These are phyloP conservation scores for Fraxinus sp. DNA, from an alignment of 305 asterid genomes.

Conservation along the genomic window DNA sequence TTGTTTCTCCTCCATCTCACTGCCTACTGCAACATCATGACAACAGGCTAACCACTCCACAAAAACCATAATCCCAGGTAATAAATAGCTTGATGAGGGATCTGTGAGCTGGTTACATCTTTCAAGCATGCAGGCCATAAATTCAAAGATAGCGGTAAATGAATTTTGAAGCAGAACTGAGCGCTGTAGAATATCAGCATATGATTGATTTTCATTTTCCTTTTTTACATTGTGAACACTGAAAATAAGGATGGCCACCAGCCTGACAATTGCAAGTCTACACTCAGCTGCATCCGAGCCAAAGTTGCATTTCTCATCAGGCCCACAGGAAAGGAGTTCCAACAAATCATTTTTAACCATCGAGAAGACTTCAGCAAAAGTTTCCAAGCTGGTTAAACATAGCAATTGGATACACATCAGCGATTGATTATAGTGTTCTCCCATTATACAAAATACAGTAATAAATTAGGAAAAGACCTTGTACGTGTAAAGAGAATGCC, in stretches of 20 bases:
- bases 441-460: not conserved
- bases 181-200: slow-evolving; percentile 92
- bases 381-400: slow-evolving; percentile 70
- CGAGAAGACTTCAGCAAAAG: slow-evolving; percentile 70
- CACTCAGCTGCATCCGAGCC: slow-evolving; percentile 78
- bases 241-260: slow-evolving; percentile 73
- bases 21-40: slow-evolving; percentile 72
- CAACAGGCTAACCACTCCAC: slow-evolving; percentile 92
- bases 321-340: slow-evolving; percentile 73
- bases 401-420: slow-evolving; percentile 28
- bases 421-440: slow-evolving; percentile 12
- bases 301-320: slow-evolving; percentile 63
- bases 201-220: slow-evolving; percentile 85
- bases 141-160: slow-evolving; percentile 72
- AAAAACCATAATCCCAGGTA: slow-evolving; percentile 89
- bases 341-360: slow-evolving; percentile 60
- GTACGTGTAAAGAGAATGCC: slow-evolving; percentile 91
- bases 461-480: slow-evolving; percentile 52
- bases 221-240: slow-evolving; percentile 72
- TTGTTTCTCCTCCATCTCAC: slow-evolving; percentile 82
- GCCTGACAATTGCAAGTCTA: slow-evolving; percentile 65
- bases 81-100: slow-evolving; percentile 69
- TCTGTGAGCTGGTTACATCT: slow-evolving; percentile 74
- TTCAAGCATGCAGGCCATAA: slow-evolving; percentile 76
- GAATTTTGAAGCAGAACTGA: slow-evolving; percentile 90